Evolutionary conservation across 2,329 filamentous ascomycete species (phyloP).

Genomic region (Nothophoma quercina): DNA sequence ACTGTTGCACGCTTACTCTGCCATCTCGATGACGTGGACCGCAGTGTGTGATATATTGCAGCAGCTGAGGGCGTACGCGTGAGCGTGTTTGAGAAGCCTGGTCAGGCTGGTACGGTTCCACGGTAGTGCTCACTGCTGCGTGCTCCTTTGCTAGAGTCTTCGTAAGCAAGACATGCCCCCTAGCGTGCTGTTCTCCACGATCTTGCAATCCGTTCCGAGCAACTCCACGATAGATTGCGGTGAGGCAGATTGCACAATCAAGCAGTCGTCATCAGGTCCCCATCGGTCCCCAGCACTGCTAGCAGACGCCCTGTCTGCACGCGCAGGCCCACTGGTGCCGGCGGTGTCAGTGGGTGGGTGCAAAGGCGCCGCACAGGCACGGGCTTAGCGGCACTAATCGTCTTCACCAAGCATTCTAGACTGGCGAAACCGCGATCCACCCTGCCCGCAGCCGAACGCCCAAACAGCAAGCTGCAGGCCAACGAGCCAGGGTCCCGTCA

Average conservation of each 20-base stretch:
- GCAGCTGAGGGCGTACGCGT: constrained; percentile 1
- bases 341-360: constrained; percentile 5
- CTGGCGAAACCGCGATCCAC: constrained; percentile 14
- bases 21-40: constrained; percentile 1
- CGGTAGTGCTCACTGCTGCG: constrained; percentile 9
- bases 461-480: constrained; percentile 3
- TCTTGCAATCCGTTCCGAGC: constrained; percentile 13
- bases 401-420: constrained; percentile 21
- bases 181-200: constrained; percentile 20
- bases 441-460: constrained; percentile 13
- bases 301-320: constrained; percentile 9
- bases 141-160: not conserved
- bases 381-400: constrained; percentile 11
- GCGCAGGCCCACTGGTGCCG: constrained; percentile 7
- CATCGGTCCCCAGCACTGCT: no score
- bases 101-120: constrained; percentile 8
- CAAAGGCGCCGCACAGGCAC: constrained; percentile 12
- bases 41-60: not conserved
- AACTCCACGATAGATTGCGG: constrained; percentile 15
- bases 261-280: constrained; percentile 16
- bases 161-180: constrained; percentile 8
- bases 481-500: constrained; percentile 3
- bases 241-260: constrained; percentile 8
- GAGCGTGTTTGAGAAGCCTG: constrained; percentile 11
- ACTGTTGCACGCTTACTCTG: not conserved